Conservation (phyloP, 2,329 filamentous ascomycete species). For the Graphium sp. region DNA sequence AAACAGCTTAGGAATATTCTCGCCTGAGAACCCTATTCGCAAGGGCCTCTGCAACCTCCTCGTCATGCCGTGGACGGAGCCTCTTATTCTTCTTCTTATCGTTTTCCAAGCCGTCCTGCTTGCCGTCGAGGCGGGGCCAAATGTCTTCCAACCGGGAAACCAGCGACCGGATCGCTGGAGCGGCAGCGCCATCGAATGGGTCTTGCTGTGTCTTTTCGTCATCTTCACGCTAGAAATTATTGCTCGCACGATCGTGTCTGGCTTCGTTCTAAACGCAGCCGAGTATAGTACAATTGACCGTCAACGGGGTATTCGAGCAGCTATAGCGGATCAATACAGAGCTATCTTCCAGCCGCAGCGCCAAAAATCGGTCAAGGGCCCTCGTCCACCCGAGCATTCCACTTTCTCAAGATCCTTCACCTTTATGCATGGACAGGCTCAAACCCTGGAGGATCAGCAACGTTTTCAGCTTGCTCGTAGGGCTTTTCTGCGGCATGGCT, state of each 20-base stretch:
- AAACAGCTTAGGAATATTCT: constrained; percentile 71
- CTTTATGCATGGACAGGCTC: constrained; percentile 44
- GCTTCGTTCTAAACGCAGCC: constrained; percentile 74
- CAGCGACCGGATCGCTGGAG: constrained; percentile 51
- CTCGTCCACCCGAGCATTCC: constrained; percentile 32
- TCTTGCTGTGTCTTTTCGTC: constrained; percentile 66
- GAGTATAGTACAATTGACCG: constrained; percentile 88
- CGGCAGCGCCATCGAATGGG: constrained; percentile 53
- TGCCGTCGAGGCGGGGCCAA: constrained; percentile 61
- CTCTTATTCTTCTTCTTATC: constrained; percentile 73
- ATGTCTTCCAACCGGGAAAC: constrained; percentile 48
- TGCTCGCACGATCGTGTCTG: constrained; percentile 79
- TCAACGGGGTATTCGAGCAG: constrained; percentile 55
- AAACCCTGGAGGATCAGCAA: constrained; percentile 57
- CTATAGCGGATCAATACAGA: constrained; percentile 59
- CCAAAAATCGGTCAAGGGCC: constrained; percentile 46
- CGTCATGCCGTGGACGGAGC: constrained; percentile 75
- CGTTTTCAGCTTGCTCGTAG: constrained; percentile 73
- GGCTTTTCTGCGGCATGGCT: constrained; percentile 86
- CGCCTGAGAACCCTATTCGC: constrained; percentile 59
- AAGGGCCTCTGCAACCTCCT: constrained; percentile 65
- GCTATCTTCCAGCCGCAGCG: constrained; percentile 70
- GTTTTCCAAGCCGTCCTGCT: constrained; percentile 78
- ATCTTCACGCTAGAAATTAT: constrained; percentile 80
- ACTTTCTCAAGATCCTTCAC: constrained; percentile 67